Base-by-base conservation (phyloP, 163 green algal species). In the Trebouxia gelatinosa region DNA sequence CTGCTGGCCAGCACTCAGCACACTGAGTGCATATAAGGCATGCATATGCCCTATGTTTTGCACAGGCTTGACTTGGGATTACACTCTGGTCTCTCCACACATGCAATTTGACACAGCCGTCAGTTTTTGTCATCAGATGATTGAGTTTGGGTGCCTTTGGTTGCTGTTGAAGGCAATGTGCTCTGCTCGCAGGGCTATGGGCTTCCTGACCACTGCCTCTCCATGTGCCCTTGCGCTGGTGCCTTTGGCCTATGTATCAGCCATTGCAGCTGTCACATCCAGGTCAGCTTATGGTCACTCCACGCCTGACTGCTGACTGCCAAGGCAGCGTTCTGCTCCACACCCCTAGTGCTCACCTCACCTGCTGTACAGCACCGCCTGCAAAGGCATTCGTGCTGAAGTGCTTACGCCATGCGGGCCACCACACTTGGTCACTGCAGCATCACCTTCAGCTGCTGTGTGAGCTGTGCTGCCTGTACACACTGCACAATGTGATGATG, bases 171-270 rank as follows among this genome's bases (percentile, higher is more conserved):
- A n/a, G n/a, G n/a, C n/a, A n/a, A n/a, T n/a, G n/a, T n/a, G n/a
- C n/a, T n/a, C n/a, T n/a, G n/a, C n/a, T n/a, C n/a, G n/a, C n/a
- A n/a, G 95, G 6, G 92, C 93, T 3, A 91, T 98, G 86, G 95
- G 90, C 34, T 86, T 98, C 62, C 89, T 99, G 39, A 97, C 94
- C 3, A 93, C 96, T 26, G 96, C 93, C 35, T 94, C 94, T 1
- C 96, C 96, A 2, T 99, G 96, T 84, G 95, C 96, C 13, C 82
- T 99, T 21, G 91, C 94, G 38, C 85, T 98, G 48, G 91, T 96
- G 32, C 95, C 96, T 32, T 85, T 99, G n/a, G 92, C 93, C 2
- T 99, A 99, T 82, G 91, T 97, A 3, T 94, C 93, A 28, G 93
- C 94, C 46, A 93, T 99, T 28, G 93, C 93, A 3, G 85, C 92